Conservation (phyloP, 225 moss, liverwort and hornwort genomes). For the Rhytidiadelphus loreus region DNA sequence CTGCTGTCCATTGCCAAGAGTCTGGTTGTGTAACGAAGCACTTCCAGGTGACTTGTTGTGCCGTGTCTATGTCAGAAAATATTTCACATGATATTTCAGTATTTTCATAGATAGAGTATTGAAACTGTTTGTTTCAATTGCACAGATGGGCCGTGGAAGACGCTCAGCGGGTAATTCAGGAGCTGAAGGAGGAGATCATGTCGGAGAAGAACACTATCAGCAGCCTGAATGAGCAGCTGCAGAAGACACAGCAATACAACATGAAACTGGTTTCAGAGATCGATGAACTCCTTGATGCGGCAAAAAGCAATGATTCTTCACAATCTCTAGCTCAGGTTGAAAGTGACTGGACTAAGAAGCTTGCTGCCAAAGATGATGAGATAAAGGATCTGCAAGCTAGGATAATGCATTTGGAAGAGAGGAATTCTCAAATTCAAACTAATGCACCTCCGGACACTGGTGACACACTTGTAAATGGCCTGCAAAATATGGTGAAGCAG, state of each 20-base stretch:
- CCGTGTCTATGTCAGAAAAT: not conserved
- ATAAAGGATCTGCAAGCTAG: slow-evolving; percentile 28
- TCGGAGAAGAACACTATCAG: slow-evolving; percentile 64
- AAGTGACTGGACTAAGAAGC: slow-evolving; percentile 25
- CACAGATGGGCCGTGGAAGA: slow-evolving; percentile 67
- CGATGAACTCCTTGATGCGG: slow-evolving; percentile 63
- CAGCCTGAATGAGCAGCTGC: slow-evolving; percentile 62
- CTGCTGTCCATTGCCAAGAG: not conserved
- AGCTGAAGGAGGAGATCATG: slow-evolving; percentile 68
- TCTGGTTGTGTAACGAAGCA: not conserved
- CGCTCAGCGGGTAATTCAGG: slow-evolving; percentile 61
- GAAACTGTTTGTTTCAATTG: not conserved
- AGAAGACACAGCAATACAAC: slow-evolving; percentile 79
- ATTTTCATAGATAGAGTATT: not conserved
- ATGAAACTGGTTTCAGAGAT: slow-evolving; percentile 74
- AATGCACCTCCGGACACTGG: slow-evolving; percentile 11
- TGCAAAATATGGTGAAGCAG: slow-evolving; percentile 78
- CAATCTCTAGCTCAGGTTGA: slow-evolving; percentile 9
- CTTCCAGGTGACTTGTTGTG: not conserved
- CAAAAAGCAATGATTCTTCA: slow-evolving; percentile 27
- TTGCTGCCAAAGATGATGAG: slow-evolving; percentile 35
- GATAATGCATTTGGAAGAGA: slow-evolving; percentile 34
- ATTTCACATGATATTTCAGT: not conserved
- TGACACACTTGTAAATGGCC: slow-evolving; percentile 49
- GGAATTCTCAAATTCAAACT: slow-evolving; percentile 18